Base-by-base conservation (phyloP, 1,284 basidiomycete species). In the Bjerkandera adusta region DNA sequence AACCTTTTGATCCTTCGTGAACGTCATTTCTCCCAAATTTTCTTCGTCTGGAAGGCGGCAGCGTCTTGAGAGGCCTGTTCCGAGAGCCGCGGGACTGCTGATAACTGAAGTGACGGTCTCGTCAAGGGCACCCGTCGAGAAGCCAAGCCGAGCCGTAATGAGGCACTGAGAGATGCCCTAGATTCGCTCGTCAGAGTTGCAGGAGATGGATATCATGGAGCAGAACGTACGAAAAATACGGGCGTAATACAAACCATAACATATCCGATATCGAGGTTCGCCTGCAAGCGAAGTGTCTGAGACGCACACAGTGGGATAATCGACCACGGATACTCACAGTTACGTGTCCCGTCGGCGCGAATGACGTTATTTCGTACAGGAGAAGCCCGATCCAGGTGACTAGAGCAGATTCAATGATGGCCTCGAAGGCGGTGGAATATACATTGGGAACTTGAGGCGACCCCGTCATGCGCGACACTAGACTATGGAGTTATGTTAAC, bases 321-420 rank as follows among this genome's bases (percentile, higher is more conserved):
- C n/a, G n/a, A n/a, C n/a, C n/a, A n/a, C n/a, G n/a, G n/a, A 26
- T n/a, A 51, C 45, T 30, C 37, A 57, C 56, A 3, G 47, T 50
- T 34, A 60, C 33, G 38, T 50, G 50, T 6, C 57, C 57, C 3
- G 49, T 48, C 4, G 59, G 59, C 12, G 51, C 59, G 3, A 60
- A 46, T 5, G 52, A 52, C 16, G 50, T 40, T 15, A 56, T 54
- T 42, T 58, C 59, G 32, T 51, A 56, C 7, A 60, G 24, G 8
- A 60, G 47, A 8, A 60, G 51, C 1, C 59, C 59, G 21, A 59
- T 26, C 59, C 59, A 59, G 22, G 55, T 60, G 4, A 57, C 51
- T 8, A 55, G 30, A 10, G 59, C 57, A 3, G 59, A 57, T 44
- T 60, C 59, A 32, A 59, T 51, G 33, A 54, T 42, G 5, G 54